Conservation (phyloP, 768 basidiomycete species). For the Hortiboletus flavorubellus region DNA sequence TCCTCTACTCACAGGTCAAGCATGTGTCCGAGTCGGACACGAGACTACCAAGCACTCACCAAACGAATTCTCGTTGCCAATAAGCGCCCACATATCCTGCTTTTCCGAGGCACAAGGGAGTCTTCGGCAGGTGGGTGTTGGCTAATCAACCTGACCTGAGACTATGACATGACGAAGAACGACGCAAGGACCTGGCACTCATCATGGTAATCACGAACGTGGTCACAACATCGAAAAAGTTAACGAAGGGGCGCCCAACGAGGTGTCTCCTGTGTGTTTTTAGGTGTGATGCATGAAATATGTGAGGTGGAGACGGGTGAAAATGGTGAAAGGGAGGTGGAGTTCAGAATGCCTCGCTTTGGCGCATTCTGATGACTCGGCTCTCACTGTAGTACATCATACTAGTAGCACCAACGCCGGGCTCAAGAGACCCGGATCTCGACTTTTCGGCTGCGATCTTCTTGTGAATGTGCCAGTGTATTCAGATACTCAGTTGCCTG, state of each 20-base stretch:
- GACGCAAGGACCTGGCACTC: not conserved
- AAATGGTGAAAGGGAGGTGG: too few relatives aligned
- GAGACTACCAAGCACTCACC: constrained; percentile 41
- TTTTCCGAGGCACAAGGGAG: constrained; percentile 40
- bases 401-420: too few relatives aligned
- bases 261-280: not conserved
- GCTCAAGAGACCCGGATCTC: too few relatives aligned
- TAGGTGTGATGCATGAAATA: not conserved
- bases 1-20: constrained; percentile 36
- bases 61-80: constrained; percentile 97
- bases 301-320: too few relatives aligned
- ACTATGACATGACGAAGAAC: constrained; percentile 44
- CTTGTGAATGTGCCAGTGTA: too few relatives aligned
- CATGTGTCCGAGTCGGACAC: too few relatives aligned
- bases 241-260: not conserved
- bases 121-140: too few relatives aligned
- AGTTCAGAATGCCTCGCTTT: too few relatives aligned
- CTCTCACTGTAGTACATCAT: too few relatives aligned
- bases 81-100: constrained; percentile 82
- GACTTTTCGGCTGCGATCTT: too few relatives aligned
- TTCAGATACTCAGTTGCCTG: too few relatives aligned
- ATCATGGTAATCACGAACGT: not conserved
- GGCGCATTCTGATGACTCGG: too few relatives aligned
- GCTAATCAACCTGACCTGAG: constrained; percentile 46
- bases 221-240: not conserved